phyloP scores from a whole-genome alignment of 805 yeast species.

The Candida mattraensis region DNA sequence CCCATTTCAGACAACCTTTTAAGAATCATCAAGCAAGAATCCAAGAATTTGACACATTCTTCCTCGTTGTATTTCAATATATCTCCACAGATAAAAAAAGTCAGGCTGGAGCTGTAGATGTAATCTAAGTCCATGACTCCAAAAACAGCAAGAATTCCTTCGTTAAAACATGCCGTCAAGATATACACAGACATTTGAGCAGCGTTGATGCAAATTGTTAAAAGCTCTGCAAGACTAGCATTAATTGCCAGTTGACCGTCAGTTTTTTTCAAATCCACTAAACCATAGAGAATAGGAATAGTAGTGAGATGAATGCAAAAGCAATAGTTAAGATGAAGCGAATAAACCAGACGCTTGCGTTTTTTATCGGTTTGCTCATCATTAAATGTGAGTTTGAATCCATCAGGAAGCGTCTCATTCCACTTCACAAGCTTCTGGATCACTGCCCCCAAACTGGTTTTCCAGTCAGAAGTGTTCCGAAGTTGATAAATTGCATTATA shows the following conservation, averaged over 20 bases:
- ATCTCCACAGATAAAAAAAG: constrained; percentile 31
- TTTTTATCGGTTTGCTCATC: constrained; percentile 10
- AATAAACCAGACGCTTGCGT: constrained; percentile 22
- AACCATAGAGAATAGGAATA: constrained; percentile 26
- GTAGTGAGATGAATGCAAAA: constrained; percentile 31
- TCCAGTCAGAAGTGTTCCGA: constrained; percentile 13
- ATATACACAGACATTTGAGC: constrained; percentile 26
- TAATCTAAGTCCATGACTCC: constrained; percentile 34
- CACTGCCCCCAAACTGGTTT: constrained; percentile 18
- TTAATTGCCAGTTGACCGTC: constrained; percentile 13
- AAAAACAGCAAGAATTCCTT: constrained; percentile 24
- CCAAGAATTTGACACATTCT: constrained; percentile 17
- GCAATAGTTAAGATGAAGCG: constrained; percentile 29
- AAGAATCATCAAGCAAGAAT: constrained; percentile 22
- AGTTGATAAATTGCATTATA: constrained; percentile 23
- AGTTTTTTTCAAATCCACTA: constrained; percentile 21
- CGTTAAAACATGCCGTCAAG: constrained; percentile 19
- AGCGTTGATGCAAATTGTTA: constrained; percentile 28
- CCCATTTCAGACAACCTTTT: constrained; percentile 21
- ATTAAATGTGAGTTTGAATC: constrained; percentile 15
- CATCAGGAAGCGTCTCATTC: constrained; percentile 24
- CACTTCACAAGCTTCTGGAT: constrained; percentile 26
- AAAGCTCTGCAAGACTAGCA: constrained; percentile 20
- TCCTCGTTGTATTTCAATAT: constrained; percentile 18
- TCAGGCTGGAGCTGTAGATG: constrained; percentile 26